Conservation (phyloP, 2,329 filamentous ascomycete species). For the Ophiostoma quercus region DNA sequence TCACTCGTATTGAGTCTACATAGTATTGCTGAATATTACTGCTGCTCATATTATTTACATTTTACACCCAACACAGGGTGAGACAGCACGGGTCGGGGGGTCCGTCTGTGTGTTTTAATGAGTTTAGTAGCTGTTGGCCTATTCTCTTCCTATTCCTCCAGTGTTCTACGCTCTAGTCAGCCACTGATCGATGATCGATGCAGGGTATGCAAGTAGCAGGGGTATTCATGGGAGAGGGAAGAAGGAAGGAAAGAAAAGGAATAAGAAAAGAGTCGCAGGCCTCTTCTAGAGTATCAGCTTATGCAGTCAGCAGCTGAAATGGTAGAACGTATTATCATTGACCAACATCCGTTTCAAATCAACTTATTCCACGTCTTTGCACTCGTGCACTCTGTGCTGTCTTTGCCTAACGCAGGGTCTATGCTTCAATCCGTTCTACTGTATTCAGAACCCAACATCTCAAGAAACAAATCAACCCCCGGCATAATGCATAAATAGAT, state of each 20-base stretch:
- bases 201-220: not conserved
- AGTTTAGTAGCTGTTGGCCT: too few relatives aligned
- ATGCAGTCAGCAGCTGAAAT: conserved; percentile 3
- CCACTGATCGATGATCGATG: not conserved
- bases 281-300: not conserved
- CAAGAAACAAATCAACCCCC: not conserved
- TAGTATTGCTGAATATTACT: not conserved
- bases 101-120: not conserved
- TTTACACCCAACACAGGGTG: not conserved
- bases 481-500: not conserved
- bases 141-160: too few relatives aligned
- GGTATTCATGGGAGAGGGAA: not conserved
- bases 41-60: not conserved
- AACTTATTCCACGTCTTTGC: not conserved
- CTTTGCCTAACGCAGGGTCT: not conserved
- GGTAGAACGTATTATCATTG: too few relatives aligned
- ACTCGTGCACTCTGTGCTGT: not conserved
- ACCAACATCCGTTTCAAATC: not conserved
- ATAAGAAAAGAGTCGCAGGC: not conserved
- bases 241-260: not conserved
- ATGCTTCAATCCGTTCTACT: too few relatives aligned
- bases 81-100: not conserved
- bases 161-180: not conserved
- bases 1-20: too few relatives aligned
- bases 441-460: too few relatives aligned